Percentiles rank a stretch among this genome's conserved stretches.
Evolutionary conservation across 805 yeast genomes (phyloP).

Genomic region (Nakazawaea peltata): DNA sequence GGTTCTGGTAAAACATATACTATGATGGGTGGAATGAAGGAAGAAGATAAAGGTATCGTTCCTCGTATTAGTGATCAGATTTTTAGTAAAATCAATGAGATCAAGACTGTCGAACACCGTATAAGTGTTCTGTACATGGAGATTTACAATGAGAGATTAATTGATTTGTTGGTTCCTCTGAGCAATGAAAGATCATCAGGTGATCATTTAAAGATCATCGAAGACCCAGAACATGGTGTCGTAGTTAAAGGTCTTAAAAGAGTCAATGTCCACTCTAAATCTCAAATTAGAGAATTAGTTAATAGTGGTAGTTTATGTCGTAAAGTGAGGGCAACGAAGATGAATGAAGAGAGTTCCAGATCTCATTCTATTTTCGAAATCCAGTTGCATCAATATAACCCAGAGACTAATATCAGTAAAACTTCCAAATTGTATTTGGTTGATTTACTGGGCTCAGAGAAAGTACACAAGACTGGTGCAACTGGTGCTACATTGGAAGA

Average conservation of each 20-base stretch:
- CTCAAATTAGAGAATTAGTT: conserved; percentile 52
- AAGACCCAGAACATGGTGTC: conserved; percentile 55
- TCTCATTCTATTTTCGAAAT: conserved; percentile 77
- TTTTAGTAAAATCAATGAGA: conserved; percentile 43
- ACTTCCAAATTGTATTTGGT: conserved; percentile 63
- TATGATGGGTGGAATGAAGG: conserved; percentile 55
- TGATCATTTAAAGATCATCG: conserved; percentile 55
- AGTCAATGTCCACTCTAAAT: conserved; percentile 47
- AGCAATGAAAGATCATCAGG: too few relatives aligned
- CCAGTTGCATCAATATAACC: conserved; percentile 52
- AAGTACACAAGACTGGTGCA: conserved; percentile 70
- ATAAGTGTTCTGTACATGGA: conserved; percentile 73
- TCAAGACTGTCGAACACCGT: conserved; percentile 50
- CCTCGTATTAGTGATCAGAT: conserved; percentile 66
- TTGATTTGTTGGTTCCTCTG: conserved; percentile 48
- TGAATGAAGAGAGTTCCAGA: conserved; percentile 69
- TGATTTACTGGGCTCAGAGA: conserved; percentile 86
- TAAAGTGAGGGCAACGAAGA: conserved; percentile 51
- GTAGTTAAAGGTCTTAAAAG: conserved; percentile 65
- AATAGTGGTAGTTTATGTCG: conserved; percentile 50
- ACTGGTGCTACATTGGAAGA: conserved; percentile 70
- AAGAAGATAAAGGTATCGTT: conserved; percentile 47
- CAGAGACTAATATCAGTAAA: conserved; percentile 47
- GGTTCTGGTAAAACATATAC: conserved; percentile 74
- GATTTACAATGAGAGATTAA: conserved; percentile 43